A percentile compares a stretch with the other conserved stretches of the same genome.
phyloP scores from a whole-genome alignment of 2,329 filamentous ascomycete genomes.

The Cladosporium cucumerinum region DNA sequence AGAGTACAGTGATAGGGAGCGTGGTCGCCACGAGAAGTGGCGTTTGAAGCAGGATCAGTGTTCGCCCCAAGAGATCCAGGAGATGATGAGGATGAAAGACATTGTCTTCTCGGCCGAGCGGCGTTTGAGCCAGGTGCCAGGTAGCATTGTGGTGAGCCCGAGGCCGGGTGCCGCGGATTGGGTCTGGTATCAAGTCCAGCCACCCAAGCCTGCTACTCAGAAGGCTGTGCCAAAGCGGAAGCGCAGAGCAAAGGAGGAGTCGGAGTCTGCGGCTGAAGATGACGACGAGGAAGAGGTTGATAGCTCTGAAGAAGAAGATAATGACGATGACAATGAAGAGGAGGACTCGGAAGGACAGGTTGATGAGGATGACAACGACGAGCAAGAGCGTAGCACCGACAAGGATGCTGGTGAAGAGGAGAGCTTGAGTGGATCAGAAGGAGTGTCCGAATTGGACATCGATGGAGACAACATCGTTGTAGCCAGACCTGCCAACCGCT shows the following conservation, averaged over 20 bases:
- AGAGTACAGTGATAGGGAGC: neutral
- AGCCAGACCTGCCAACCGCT: too few relatives aligned
- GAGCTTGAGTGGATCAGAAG: neutral
- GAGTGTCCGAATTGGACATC: too few relatives aligned
- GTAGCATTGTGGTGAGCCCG: neutral
- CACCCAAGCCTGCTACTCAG: too few relatives aligned
- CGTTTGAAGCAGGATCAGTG: neutral
- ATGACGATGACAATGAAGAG: neutral
- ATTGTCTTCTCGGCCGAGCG: neutral
- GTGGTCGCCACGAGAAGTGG: neutral
- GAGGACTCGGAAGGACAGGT: neutral
- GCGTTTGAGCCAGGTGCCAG: neutral
- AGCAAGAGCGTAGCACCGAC: neutral
- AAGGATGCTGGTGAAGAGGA: neutral
- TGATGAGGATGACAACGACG: neutral
- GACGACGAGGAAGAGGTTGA: neutral
- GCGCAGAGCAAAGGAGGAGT: neutral
- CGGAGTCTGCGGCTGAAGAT: neutral
- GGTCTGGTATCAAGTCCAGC: neutral
- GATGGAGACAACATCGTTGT: neutral
- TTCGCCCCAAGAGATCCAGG: neutral
- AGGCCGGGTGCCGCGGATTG: neutral
- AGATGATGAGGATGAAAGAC: neutral
- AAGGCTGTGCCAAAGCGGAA: neutral
- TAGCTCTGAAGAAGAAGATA: neutral